These are phyloP conservation scores for Climacium dendroides DNA, from an alignment of 225 moss, liverwort and hornwort species.

Conservation along the genomic window DNA sequence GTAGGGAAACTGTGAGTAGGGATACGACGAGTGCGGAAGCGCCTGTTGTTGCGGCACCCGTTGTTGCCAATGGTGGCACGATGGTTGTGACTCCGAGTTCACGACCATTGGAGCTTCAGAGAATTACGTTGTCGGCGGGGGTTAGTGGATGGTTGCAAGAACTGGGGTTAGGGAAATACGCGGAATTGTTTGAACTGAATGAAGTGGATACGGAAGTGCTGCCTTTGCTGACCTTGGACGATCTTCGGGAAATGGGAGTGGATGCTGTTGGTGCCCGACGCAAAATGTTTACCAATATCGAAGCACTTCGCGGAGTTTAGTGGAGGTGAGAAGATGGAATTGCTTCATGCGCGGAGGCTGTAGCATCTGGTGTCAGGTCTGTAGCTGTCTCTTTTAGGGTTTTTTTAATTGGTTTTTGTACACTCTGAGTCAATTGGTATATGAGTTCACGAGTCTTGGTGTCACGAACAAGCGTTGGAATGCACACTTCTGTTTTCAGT, in stretches of 20 bases:
- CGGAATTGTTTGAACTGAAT: constrained; percentile 64
- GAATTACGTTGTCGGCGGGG: constrained; percentile 3
- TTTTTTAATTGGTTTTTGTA: neutral
- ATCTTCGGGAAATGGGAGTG: constrained; percentile 89
- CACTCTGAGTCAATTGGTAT: neutral
- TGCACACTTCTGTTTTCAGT: neutral
- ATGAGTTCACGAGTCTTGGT: neutral
- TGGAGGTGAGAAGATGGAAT: neutral
- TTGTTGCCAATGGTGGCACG: neutral
- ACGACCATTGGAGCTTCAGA: neutral
- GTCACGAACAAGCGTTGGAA: neutral
- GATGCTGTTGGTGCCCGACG: constrained; percentile 80
- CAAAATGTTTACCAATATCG: constrained; percentile 76
- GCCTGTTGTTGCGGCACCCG: neutral
- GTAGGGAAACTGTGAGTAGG: neutral
- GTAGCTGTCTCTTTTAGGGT: neutral
- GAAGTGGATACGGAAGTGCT: constrained; percentile 90
- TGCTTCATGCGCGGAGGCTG: neutral
- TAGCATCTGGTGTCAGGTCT: neutral
- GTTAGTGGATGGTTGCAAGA: constrained; percentile 69
- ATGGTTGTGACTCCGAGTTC: neutral
- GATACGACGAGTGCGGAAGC: neutral
- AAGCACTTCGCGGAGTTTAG: constrained; percentile 28
- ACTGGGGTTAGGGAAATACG: constrained; percentile 71
- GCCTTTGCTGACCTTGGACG: constrained; percentile 82